Conservation (phyloP, 78 protist species). For the Dictyostelium capitatum region DNA sequence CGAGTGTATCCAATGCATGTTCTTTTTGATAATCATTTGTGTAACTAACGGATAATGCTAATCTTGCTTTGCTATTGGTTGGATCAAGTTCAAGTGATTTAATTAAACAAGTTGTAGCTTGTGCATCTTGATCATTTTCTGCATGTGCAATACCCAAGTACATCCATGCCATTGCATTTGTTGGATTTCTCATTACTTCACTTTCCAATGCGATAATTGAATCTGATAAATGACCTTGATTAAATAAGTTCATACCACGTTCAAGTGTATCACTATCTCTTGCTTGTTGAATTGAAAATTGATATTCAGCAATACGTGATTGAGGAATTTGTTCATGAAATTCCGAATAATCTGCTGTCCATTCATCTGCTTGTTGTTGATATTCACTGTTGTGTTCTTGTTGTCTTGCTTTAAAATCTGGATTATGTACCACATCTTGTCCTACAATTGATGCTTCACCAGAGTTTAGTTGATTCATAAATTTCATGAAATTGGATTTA, state of each 20-base stretch:
- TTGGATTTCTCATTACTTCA: constrained; percentile 78
- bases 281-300: constrained; percentile 41
- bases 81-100: constrained; percentile 82
- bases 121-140: constrained; percentile 89
- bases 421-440: constrained; percentile 27
- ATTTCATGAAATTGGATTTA: constrained; percentile 69
- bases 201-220: constrained; percentile 89
- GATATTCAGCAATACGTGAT: constrained; percentile 43
- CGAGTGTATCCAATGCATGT: constrained; percentile 83
- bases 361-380: constrained; percentile 6
- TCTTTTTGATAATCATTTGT: constrained; percentile 78
- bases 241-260: constrained; percentile 84
- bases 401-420: neutral
- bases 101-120: constrained; percentile 87
- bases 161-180: constrained; percentile 88
- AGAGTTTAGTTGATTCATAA: constrained; percentile 65
- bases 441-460: constrained; percentile 74
- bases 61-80: constrained; percentile 71
- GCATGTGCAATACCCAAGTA: constrained; percentile 92
- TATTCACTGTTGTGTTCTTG: neutral
- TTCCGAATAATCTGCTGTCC: constrained; percentile 14
- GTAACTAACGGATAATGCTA: constrained; percentile 64
- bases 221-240: constrained; percentile 67
- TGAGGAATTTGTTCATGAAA: constrained; percentile 27
- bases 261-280: constrained; percentile 45